phyloP scores from a whole-genome alignment of 2,329 filamentous ascomycete species.

The Arthroderma sp. region DNA sequence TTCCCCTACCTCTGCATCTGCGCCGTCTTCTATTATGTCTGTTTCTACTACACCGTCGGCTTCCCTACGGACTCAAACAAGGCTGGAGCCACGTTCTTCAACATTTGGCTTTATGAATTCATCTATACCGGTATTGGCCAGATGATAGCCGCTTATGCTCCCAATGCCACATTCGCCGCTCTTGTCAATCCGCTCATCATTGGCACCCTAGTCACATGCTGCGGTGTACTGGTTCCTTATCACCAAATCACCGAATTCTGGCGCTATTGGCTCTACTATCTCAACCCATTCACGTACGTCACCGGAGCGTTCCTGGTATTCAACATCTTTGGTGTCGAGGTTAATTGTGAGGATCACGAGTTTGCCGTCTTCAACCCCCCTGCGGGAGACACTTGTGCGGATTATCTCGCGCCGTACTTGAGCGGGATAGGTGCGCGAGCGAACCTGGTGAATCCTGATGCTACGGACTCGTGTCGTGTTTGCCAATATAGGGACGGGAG shows the following conservation, averaged over 20 bases:
- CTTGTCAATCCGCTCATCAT: slow-evolving; percentile 45
- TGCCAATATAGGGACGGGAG: slow-evolving; percentile 27
- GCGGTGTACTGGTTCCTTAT: slow-evolving; percentile 36
- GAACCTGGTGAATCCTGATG: slow-evolving; percentile 28
- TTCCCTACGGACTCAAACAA: slow-evolving; percentile 17
- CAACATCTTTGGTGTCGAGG: slow-evolving; percentile 16
- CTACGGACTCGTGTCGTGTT: slow-evolving; percentile 36
- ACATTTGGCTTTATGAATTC: slow-evolving; percentile 22
- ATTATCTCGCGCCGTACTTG: slow-evolving; percentile 35
- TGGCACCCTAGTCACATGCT: slow-evolving; percentile 28
- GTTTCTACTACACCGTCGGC: slow-evolving; percentile 48
- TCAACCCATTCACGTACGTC: slow-evolving; percentile 51
- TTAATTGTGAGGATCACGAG: slow-evolving; percentile 21
- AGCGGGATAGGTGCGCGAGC: slow-evolving; percentile 19
- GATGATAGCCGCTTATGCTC: slow-evolving; percentile 46
- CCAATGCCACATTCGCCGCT: slow-evolving; percentile 47
- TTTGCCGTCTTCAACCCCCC: slow-evolving; percentile 34
- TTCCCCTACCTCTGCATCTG: slow-evolving; percentile 35
- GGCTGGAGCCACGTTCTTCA: no score
- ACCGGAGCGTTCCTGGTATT: slow-evolving; percentile 26
- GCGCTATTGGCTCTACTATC: slow-evolving; percentile 57
- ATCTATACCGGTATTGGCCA: slow-evolving; percentile 33
- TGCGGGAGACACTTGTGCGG: slow-evolving; percentile 45
- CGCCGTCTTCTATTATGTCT: slow-evolving; percentile 34
- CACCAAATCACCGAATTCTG: slow-evolving; percentile 53